Conservation (phyloP, 495 filamentous ascomycete genomes). For the Penicillium argentinense region DNA sequence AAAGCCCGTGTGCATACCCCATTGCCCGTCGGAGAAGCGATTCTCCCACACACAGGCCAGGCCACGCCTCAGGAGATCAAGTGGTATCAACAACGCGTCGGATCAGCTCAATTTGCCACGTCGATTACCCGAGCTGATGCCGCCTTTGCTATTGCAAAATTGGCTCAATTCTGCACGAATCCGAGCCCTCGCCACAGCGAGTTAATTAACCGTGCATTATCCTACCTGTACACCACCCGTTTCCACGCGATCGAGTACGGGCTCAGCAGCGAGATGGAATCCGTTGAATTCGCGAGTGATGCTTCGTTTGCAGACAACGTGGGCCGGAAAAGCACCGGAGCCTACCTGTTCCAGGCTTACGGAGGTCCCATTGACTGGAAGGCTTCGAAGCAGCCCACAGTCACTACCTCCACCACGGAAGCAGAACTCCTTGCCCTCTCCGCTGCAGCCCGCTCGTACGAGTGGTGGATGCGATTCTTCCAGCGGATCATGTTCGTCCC, state of each 20-base stretch:
- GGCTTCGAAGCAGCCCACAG: conserved; percentile 19
- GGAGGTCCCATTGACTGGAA: conserved; percentile 22
- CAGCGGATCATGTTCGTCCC: background rate
- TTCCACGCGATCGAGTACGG: conserved; percentile 7
- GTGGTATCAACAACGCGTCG: conserved; percentile 24
- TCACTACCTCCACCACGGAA: too few species aligned
- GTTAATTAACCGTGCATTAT: conserved; percentile 10
- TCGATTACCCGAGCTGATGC: conserved; percentile 22
- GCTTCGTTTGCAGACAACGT: conserved; percentile 19
- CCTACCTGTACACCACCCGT: conserved; percentile 16
- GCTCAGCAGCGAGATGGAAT: background rate
- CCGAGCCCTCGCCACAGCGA: conserved; percentile 12
- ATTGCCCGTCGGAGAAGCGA: conserved; percentile 3
- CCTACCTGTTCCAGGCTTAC: conserved; percentile 18
- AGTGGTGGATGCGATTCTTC: conserved; percentile 12
- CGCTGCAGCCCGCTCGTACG: conserved; percentile 1
- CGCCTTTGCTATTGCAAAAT: conserved; percentile 3
- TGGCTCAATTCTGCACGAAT: conserved; percentile 26
- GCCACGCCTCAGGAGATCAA: conserved; percentile 5
- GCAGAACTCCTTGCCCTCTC: conserved; percentile 17
- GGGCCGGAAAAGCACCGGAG: conserved; percentile 15
- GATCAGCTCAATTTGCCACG: conserved; percentile 24
- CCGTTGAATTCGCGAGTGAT: conserved; percentile 12
- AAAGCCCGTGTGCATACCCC: conserved; percentile 1
- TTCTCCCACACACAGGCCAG: background rate